Base-by-base conservation (phyloP, 352 stramenopile species). In the Phytophthora ohioensis region DNA sequence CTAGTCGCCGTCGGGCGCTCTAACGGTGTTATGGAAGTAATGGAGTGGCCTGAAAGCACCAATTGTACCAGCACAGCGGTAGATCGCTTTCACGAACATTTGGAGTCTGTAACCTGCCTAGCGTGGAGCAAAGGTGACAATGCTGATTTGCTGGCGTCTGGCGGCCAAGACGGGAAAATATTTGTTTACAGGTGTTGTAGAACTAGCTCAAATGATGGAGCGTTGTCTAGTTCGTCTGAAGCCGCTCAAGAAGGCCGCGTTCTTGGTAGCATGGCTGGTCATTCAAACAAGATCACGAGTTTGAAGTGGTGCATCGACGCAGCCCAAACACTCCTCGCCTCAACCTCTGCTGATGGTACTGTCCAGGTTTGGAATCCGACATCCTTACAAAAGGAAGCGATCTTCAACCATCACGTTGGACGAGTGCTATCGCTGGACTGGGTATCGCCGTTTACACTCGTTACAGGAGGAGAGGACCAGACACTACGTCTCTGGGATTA, bases 381-480 rank as follows among this genome's bases (percentile, higher is more conserved):
- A 10, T 62, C 41, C 3, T 47, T 73, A 9, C 34, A 75, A 15
- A 67, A 41, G 32, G 30, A 76, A 51, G 72, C 72, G 5, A 47
- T 67, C 36, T 94, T 93, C 47, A 59, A 46, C 1, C 48, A 78
- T 17, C 87, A 95, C 41, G 46, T 76, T 30, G 82, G 83, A 13
- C 79, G 87, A 1, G 85, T 88, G 11, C 62, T 93, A 36, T 76
- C 84, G 0, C 52, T 92, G 3, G 75, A 78, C 7, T 95, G 88
- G 84, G 55, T 92, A 8, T 69, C 72, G 8, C n/a, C 62, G 3
- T 74, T 71, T 10, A 64, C 68, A 0, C 57, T 95, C 1, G 75
- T 79, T n/a, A 92, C 81, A 32, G 82, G 81, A 17, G 82, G 84
- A 30, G 85, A 93, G 21, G 85, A 93, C 46, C 88, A 95, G 67